Evolutionary conservation across 768 basidiomycete genomes (phyloP).

Genomic region (Psilocybe cubensis): DNA sequence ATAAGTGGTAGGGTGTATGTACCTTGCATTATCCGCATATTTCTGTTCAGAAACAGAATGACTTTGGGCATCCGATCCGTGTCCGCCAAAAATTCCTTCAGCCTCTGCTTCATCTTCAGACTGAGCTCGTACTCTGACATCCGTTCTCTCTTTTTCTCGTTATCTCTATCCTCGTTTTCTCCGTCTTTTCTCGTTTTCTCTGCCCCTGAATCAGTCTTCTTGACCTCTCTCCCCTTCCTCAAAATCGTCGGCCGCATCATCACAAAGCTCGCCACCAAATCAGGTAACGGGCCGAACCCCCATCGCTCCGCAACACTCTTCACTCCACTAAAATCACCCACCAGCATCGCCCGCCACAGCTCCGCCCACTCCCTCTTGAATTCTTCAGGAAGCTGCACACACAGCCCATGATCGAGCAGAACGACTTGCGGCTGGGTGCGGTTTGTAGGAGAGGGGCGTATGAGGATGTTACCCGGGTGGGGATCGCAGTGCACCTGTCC

Average conservation of each 20-base stretch:
- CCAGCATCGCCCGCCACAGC: constrained; percentile 72
- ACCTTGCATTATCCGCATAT: constrained; percentile 73
- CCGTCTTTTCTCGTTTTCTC: constrained; percentile 13
- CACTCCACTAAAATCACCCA: constrained; percentile 56
- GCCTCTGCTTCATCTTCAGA: constrained; percentile 64
- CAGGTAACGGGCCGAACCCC: constrained; percentile 74
- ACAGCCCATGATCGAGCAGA: constrained; percentile 91
- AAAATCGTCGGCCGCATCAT: constrained; percentile 64
- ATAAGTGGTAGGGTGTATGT: too few relatives aligned
- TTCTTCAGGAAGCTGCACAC: constrained; percentile 67
- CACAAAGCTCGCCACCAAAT: constrained; percentile 74
- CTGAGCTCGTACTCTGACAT: constrained; percentile 73
- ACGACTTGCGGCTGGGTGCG: constrained; percentile 65
- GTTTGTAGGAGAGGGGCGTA: constrained; percentile 57
- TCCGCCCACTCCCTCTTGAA: constrained; percentile 79
- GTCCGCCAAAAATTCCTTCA: constrained; percentile 69
- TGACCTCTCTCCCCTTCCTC: constrained; percentile 35
- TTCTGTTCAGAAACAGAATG: constrained; percentile 74
- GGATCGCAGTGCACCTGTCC: constrained; percentile 87
- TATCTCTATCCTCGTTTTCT: constrained; percentile 24
- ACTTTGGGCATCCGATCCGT: constrained; percentile 82
- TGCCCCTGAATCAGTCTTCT: constrained; percentile 33
- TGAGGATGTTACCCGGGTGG: constrained; percentile 79
- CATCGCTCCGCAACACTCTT: constrained; percentile 56
- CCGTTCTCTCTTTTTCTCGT: constrained; percentile 31